Evolutionary conservation across 2,329 filamentous ascomycete species (phyloP).

Genomic region (Hypoxylon sp.): DNA sequence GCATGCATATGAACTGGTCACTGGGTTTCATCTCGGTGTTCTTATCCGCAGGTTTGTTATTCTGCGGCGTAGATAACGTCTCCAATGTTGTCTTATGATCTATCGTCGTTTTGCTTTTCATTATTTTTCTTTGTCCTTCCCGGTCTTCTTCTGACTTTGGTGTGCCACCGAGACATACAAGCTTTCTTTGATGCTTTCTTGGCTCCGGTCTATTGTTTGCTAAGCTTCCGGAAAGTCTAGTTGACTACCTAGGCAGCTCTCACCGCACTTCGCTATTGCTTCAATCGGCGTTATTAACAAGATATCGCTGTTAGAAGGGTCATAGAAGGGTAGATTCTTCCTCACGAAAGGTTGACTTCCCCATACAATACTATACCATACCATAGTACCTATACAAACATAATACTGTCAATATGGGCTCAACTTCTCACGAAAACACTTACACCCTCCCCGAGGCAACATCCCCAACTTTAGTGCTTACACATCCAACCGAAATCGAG

Average conservation of each 20-base stretch:
- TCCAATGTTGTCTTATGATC: slow-evolving; percentile 3
- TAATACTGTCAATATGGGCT: slow-evolving; percentile 52
- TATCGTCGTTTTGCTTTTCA: background rate
- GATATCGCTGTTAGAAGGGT: background rate
- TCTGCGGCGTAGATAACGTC: background rate
- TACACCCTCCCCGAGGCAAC: slow-evolving; percentile 52
- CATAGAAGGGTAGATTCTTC: slow-evolving; percentile 3
- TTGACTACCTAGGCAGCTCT: background rate
- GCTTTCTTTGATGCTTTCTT: slow-evolving; percentile 16
- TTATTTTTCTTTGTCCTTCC: slow-evolving; percentile 14
- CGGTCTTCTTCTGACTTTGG: slow-evolving; percentile 4
- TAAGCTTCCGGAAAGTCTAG: slow-evolving; percentile 19
- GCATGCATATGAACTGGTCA: slow-evolving; percentile 34
- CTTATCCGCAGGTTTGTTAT: slow-evolving; percentile 20
- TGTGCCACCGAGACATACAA: slow-evolving; percentile 17
- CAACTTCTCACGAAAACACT: slow-evolving; percentile 29
- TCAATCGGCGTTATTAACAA: background rate
- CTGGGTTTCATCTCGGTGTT: slow-evolving; percentile 30
- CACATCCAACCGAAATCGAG: slow-evolving; percentile 69
- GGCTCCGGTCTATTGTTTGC: slow-evolving; percentile 18
- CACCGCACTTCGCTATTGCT: background rate
- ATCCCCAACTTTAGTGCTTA: slow-evolving; percentile 60
- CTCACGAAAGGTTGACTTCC: background rate
- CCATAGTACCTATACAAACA: background rate
- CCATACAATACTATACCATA: background rate